A percentile compares a stretch with the other conserved stretches of the same genome.
phyloP scores from a whole-genome alignment of 257 asterid species.

The Nicotiana knightiana region DNA sequence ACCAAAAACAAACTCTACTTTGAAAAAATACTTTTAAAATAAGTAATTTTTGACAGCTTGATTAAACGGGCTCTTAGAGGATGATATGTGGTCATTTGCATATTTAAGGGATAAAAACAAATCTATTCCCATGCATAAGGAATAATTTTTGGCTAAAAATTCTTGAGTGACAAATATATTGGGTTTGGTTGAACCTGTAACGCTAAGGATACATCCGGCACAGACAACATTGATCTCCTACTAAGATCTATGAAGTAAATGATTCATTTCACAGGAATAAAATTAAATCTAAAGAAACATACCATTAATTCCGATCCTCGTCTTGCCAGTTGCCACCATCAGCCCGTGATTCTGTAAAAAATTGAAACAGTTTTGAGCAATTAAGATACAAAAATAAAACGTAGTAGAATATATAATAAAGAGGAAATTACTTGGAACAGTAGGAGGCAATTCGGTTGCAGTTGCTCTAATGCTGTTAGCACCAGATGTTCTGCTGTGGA shows the following conservation, averaged over 20 bases:
- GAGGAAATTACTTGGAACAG: conserved; percentile 46
- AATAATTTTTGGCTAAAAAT: too few species aligned
- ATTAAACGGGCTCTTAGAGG: too few species aligned
- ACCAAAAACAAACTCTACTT: too few species aligned
- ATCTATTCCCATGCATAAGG: too few species aligned
- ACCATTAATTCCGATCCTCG: conserved; percentile 91
- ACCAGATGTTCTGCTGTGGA: too few species aligned
- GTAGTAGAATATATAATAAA: not conserved
- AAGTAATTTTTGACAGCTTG: not conserved
- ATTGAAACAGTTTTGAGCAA: conserved; percentile 8
- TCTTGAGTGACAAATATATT: too few species aligned
- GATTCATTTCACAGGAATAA: not conserved
- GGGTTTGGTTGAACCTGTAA: too few species aligned
- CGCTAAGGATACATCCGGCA: too few species aligned
- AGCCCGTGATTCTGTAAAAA: conserved; percentile 50
- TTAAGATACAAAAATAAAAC: conserved; percentile 10
- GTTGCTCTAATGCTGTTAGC: conserved; percentile 50
- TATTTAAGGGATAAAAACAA: too few species aligned
- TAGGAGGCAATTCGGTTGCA: conserved; percentile 73
- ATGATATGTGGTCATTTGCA: too few species aligned
- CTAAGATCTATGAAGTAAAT: not conserved
- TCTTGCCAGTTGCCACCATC: conserved; percentile 30
- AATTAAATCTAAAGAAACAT: conserved; percentile 18
- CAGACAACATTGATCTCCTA: not conserved
- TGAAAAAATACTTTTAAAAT: too few species aligned